Percentiles rank a stretch among this genome's conserved stretches.
phyloP scores from a whole-genome alignment of 2,329 filamentous ascomycete genomes.

The Trichoderma atrobrunneum region DNA sequence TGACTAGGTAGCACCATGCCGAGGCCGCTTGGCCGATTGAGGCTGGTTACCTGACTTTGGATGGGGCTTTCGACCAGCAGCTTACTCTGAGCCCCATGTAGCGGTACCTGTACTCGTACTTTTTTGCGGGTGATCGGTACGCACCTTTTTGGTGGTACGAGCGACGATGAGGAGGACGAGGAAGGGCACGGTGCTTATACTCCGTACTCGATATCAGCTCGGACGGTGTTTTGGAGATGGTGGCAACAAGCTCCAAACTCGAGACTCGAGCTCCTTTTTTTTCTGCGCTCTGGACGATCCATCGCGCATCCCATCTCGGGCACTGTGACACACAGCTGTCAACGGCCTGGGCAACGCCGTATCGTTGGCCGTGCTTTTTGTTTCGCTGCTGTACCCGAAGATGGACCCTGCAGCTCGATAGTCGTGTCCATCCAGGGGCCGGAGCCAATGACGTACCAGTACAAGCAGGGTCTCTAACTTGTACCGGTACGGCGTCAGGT shows the following conservation, averaged over 20 bases:
- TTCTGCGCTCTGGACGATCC: not conserved
- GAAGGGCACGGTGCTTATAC: not conserved
- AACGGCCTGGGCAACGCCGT: not conserved
- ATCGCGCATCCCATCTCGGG: not conserved
- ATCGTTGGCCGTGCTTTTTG: not conserved
- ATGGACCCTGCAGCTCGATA: not conserved
- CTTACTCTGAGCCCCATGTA: not conserved
- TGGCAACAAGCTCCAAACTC: not conserved
- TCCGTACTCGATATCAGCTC: not conserved
- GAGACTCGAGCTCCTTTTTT: not conserved
- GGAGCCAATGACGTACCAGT: slow-evolving; percentile 14
- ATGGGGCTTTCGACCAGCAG: not conserved
- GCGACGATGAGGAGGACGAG: not conserved
- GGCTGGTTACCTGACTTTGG: slow-evolving; percentile 7
- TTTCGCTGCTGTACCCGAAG: not conserved
- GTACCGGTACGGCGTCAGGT: not conserved
- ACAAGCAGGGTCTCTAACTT: not conserved
- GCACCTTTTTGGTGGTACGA: not conserved
- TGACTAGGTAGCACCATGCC: slow-evolving; percentile 4
- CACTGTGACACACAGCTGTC: not conserved
- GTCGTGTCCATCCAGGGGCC: slow-evolving; percentile 15
- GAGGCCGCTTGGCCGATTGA: slow-evolving; percentile 12
- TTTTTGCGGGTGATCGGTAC: not conserved
- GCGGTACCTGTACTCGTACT: not conserved
- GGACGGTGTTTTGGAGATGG: not conserved